Conservation (phyloP, 768 basidiomycete species). For the Lactifluus echinatus region DNA sequence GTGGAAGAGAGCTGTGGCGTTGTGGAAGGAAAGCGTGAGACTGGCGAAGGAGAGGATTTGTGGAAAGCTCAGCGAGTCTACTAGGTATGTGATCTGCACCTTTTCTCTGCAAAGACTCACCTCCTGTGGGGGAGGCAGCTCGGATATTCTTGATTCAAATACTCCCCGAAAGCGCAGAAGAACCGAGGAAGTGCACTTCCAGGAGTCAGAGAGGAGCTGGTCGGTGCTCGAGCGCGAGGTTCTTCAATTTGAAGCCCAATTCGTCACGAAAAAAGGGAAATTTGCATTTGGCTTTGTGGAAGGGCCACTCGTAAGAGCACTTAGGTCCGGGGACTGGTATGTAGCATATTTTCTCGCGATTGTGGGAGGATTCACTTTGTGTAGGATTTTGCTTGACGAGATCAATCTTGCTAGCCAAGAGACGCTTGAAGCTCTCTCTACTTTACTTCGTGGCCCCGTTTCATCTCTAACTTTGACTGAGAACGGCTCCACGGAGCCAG, state of each 20-base stretch:
- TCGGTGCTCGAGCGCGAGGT: slow-evolving; percentile 55
- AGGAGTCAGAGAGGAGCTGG: slow-evolving; percentile 52
- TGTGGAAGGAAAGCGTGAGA: slow-evolving; percentile 75
- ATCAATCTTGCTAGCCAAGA: slow-evolving; percentile 92
- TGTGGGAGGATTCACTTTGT: neutral
- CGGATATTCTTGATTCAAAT: slow-evolving; percentile 31
- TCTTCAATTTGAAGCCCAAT: slow-evolving; percentile 77
- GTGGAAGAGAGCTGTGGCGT: slow-evolving; percentile 74
- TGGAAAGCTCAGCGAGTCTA: slow-evolving; percentile 27
- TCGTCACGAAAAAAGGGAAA: slow-evolving; percentile 80
- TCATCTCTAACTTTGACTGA: slow-evolving; percentile 91
- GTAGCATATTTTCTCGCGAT: neutral
- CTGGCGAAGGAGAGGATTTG: slow-evolving; percentile 59
- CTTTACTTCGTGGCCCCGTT: slow-evolving; percentile 75
- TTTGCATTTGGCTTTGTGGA: slow-evolving; percentile 94
- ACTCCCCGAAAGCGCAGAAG: slow-evolving; percentile 66
- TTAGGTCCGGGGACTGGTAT: slow-evolving; percentile 86
- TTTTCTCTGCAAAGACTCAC: neutral
- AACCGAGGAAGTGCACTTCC: slow-evolving; percentile 37
- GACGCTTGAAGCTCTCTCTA: slow-evolving; percentile 86
- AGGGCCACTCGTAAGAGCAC: slow-evolving; percentile 87
- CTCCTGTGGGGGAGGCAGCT: slow-evolving; percentile 5
- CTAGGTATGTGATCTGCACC: slow-evolving; percentile 15
- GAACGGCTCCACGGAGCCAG: slow-evolving; percentile 80
- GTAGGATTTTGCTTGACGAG: slow-evolving; percentile 90